Evolutionary conservation across 2,329 filamentous ascomycete species (phyloP).

Genomic region (Basipetospora chlamydospora): DNA sequence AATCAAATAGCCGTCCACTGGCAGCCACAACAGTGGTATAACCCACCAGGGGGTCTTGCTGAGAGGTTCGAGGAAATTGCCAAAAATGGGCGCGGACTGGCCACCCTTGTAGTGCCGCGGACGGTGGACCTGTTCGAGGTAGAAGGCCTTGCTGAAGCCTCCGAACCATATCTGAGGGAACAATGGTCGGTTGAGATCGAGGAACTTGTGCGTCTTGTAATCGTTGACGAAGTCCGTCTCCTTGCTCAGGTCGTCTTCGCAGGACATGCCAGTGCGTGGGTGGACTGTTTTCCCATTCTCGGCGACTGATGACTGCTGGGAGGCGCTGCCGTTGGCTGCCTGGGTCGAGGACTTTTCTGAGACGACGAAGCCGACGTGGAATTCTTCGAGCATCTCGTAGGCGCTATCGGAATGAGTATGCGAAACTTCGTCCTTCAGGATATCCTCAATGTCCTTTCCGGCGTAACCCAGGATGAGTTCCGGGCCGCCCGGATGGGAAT

Average conservation of each 20-base stretch:
- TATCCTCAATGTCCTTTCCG: constrained; percentile 40
- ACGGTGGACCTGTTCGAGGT: constrained; percentile 88
- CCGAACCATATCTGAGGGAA: constrained; percentile 79
- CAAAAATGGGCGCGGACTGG: constrained; percentile 82
- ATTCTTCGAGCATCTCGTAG: constrained; percentile 55
- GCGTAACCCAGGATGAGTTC: constrained; percentile 82
- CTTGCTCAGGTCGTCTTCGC: constrained; percentile 69
- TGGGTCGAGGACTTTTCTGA: constrained; percentile 30
- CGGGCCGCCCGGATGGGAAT: constrained; percentile 79
- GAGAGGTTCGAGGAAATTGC: constrained; percentile 96
- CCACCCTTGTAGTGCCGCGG: constrained; percentile 93
- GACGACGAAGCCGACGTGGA: constrained; percentile 48
- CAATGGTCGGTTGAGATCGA: constrained; percentile 75
- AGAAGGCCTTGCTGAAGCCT: constrained; percentile 89
- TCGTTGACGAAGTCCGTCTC: constrained; percentile 67
- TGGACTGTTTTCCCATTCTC: constrained; percentile 24
- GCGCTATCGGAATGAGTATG: constrained; percentile 71
- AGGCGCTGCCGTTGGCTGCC: constrained; percentile 15
- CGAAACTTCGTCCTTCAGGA: constrained; percentile 45
- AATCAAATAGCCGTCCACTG: constrained; percentile 61
- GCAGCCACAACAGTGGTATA: constrained; percentile 72
- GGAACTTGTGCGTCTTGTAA: constrained; percentile 84
- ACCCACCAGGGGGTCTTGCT: constrained; percentile 92
- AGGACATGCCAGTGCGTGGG: constrained; percentile 73
- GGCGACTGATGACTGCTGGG: constrained; percentile 12